Conservation (phyloP, 78 protist genomes). For the Capsaspora owczarzaki region DNA sequence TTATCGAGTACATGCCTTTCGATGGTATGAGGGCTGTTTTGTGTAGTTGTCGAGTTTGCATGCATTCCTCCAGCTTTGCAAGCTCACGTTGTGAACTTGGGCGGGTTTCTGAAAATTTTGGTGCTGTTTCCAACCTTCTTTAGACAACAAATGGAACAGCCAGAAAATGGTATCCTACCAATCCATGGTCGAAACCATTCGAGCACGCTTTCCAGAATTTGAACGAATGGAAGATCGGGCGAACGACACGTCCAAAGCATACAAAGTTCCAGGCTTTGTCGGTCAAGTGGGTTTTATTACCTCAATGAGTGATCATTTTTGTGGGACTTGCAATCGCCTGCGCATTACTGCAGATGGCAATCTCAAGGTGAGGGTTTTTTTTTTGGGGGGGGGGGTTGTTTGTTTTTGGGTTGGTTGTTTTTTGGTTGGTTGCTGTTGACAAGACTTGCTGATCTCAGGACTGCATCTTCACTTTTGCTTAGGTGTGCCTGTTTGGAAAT, state of each 20-base stretch:
- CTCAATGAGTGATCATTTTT: slow-evolving; percentile 83
- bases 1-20: slow-evolving; percentile 89
- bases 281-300: slow-evolving; percentile 78
- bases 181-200: slow-evolving; percentile 40
- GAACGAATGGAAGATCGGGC: slow-evolving; percentile 12
- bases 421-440: too few relatives aligned
- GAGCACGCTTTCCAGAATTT: not conserved
- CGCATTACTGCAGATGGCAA: slow-evolving; percentile 83
- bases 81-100: not conserved
- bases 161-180: slow-evolving; percentile 52
- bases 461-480: not conserved
- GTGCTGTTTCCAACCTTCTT: not conserved
- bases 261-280: slow-evolving; percentile 31
- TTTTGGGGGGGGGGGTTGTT: too few relatives aligned
- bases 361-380: slow-evolving; percentile 56
- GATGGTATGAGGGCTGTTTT: slow-evolving; percentile 16
- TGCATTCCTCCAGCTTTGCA: not conserved
- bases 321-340: slow-evolving; percentile 79
- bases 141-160: slow-evolving; percentile 62
- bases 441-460: not conserved
- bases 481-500: slow-evolving; percentile 75
- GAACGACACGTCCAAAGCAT: slow-evolving; percentile 65
- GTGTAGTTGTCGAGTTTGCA: not conserved
- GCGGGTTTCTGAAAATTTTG: not conserved
- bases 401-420: too few relatives aligned